Conservation (phyloP, 225 moss, liverwort and hornwort species). For the Marchantia paleacea region DNA sequence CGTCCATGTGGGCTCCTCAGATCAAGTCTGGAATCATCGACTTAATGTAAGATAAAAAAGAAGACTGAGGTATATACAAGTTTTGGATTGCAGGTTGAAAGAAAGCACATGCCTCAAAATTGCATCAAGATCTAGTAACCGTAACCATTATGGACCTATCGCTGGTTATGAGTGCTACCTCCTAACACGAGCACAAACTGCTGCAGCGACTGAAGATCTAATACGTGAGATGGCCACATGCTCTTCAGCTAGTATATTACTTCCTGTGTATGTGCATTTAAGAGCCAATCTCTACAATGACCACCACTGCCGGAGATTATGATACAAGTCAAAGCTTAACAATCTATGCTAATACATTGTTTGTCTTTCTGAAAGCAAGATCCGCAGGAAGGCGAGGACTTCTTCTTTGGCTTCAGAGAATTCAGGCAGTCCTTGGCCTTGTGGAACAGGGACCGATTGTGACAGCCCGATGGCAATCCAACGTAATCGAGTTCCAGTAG, state of each 20-base stretch:
- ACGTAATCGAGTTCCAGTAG: slow-evolving; percentile 13
- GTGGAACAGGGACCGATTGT: slow-evolving; percentile 5
- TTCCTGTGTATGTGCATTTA: not conserved
- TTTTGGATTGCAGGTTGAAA: not conserved
- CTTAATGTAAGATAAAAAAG: no score
- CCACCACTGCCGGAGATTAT: not conserved
- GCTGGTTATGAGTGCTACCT: not conserved
- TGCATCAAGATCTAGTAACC: not conserved
- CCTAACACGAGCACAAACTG: slow-evolving; percentile 1
- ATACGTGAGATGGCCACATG: not conserved
- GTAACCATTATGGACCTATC: not conserved
- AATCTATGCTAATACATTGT: slow-evolving; percentile 3
- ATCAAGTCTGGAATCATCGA: no score
- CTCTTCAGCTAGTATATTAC: not conserved
- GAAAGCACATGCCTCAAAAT: not conserved
- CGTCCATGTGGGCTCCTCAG: no score
- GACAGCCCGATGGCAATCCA: not conserved
- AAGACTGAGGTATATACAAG: not conserved
- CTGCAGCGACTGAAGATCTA: not conserved
- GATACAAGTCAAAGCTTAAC: not conserved
- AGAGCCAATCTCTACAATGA: not conserved
- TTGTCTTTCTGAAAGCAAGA: slow-evolving; percentile 2
- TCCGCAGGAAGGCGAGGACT: slow-evolving; percentile 8
- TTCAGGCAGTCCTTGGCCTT: slow-evolving; percentile 18
- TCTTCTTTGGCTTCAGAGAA: slow-evolving; percentile 17